These are phyloP conservation scores for Papiliotrema terrestris DNA, from an alignment of 1,284 basidiomycete genomes.

Conservation along the genomic window DNA sequence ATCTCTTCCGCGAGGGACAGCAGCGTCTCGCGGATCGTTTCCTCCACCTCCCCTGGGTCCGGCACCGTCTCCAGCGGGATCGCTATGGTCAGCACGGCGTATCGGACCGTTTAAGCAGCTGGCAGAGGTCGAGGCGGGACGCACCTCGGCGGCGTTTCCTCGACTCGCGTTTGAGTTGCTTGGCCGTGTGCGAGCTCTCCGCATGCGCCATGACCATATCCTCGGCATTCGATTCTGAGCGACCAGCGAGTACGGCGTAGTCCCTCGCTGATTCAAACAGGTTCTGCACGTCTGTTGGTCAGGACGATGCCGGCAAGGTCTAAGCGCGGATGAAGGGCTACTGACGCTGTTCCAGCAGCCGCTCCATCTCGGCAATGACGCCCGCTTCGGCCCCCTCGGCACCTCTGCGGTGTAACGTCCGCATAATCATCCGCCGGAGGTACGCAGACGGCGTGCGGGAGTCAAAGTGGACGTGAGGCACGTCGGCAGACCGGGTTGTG, in stretches of 20 bases:
- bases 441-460: slow-evolving; percentile 22
- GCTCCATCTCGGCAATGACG: slow-evolving; percentile 39
- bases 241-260: slow-evolving; percentile 30
- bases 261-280: slow-evolving; percentile 27
- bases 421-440: slow-evolving; percentile 29
- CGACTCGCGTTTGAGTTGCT: slow-evolving; percentile 21
- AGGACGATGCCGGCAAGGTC: neutral
- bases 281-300: slow-evolving; percentile 33
- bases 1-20: neutral
- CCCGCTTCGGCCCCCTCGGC: slow-evolving; percentile 43
- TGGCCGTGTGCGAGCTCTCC: slow-evolving; percentile 16
- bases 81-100: neutral
- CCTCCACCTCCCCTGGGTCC: slow-evolving; percentile 4
- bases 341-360: slow-evolving; percentile 39
- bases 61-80: slow-evolving; percentile 1
- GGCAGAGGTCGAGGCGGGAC: slow-evolving; percentile 1
- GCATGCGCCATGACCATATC: slow-evolving; percentile 34
- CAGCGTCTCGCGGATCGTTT: neutral
- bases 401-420: slow-evolving; percentile 26
- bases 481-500: slow-evolving; percentile 5
- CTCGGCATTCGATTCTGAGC: slow-evolving; percentile 20
- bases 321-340: slow-evolving; percentile 1
- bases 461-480: slow-evolving; percentile 11
- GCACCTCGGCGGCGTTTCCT: slow-evolving; percentile 26
- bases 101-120: neutral